Conservation (phyloP, 805 yeast genomes). For the Metschnikowia sp. region DNA sequence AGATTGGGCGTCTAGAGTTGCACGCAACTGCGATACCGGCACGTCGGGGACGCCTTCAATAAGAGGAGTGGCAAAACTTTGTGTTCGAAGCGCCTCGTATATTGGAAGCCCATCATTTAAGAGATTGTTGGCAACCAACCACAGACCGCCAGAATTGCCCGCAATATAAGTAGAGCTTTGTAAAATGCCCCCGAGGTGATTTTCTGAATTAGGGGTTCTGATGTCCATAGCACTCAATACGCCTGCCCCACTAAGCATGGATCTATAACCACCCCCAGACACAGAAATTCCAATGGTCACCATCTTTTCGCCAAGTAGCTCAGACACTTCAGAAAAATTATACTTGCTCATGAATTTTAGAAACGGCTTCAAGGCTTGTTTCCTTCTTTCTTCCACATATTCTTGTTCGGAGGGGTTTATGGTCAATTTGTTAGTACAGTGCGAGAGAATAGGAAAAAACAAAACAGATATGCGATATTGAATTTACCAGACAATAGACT, state of each 20-base stretch:
- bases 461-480: not conserved
- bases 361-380: slow-evolving; percentile 27
- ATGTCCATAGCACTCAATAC: slow-evolving; percentile 48
- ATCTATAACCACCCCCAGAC: slow-evolving; percentile 55
- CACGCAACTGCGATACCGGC: slow-evolving; percentile 25
- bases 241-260: slow-evolving; percentile 61
- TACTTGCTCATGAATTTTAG: slow-evolving; percentile 23
- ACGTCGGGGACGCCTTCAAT: slow-evolving; percentile 58
- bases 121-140: slow-evolving; percentile 54
- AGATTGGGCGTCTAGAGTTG: slow-evolving; percentile 11
- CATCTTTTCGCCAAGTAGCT: slow-evolving; percentile 4
- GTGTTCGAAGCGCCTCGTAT: slow-evolving; percentile 14
- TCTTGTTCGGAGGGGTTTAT: slow-evolving; percentile 17
- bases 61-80: slow-evolving; percentile 41
- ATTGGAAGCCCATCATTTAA: slow-evolving; percentile 31
- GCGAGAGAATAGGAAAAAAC: not conserved
- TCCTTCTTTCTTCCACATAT: slow-evolving; percentile 29
- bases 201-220: slow-evolving; percentile 35
- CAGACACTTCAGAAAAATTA: not conserved
- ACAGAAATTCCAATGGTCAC: slow-evolving; percentile 38
- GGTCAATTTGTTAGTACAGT: slow-evolving; percentile 5
- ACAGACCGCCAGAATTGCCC: slow-evolving; percentile 72
- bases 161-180: slow-evolving; percentile 56
- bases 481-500: not conserved
- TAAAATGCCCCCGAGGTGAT: slow-evolving; percentile 47